Conservation (phyloP, 2,329 filamentous ascomycete species). For the Neonectria hederae region DNA sequence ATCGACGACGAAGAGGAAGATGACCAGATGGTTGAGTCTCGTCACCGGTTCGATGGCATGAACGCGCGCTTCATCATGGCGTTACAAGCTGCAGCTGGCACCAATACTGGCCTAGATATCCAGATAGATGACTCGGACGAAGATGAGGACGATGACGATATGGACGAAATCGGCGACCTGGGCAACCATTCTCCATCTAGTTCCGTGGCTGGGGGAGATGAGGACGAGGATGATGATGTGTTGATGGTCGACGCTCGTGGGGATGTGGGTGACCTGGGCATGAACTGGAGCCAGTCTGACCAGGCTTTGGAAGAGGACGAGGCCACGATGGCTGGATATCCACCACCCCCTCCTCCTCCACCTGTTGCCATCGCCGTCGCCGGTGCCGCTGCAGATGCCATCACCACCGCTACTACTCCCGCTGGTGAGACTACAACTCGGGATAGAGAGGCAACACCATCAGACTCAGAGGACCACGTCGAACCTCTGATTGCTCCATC, state of each 20-base stretch:
- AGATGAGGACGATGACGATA: constrained; percentile 53
- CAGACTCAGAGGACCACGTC: constrained; percentile 71
- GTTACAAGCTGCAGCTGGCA: constrained; percentile 47
- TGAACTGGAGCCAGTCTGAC: constrained; percentile 65
- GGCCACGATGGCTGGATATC: constrained; percentile 80
- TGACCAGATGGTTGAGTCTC: constrained; percentile 56
- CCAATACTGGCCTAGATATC: constrained; percentile 42
- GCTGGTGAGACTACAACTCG: constrained; percentile 51
- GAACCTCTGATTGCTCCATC: constrained; percentile 71
- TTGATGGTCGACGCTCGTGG: constrained; percentile 65
- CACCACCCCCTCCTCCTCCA: constrained; percentile 71
- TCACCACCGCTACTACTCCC: constrained; percentile 17
- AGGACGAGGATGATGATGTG: constrained; percentile 64
- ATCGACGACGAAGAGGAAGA: constrained; percentile 59
- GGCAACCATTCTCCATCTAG: constrained; percentile 48
- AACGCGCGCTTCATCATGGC: constrained; percentile 51
- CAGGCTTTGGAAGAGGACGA: constrained; percentile 79
- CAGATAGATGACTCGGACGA: constrained; percentile 45
- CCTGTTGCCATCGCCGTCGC: constrained; percentile 61
- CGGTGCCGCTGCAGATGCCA: constrained; percentile 47
- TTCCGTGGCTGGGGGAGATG: constrained; percentile 52
- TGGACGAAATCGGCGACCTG: constrained; percentile 49
- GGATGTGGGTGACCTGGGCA: constrained; percentile 56
- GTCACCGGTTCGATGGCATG: constrained; percentile 43
- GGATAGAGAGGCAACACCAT: constrained; percentile 72